phyloP scores from a whole-genome alignment of 148 eudicot genomes.

The Rhododendron mucronatum region DNA sequence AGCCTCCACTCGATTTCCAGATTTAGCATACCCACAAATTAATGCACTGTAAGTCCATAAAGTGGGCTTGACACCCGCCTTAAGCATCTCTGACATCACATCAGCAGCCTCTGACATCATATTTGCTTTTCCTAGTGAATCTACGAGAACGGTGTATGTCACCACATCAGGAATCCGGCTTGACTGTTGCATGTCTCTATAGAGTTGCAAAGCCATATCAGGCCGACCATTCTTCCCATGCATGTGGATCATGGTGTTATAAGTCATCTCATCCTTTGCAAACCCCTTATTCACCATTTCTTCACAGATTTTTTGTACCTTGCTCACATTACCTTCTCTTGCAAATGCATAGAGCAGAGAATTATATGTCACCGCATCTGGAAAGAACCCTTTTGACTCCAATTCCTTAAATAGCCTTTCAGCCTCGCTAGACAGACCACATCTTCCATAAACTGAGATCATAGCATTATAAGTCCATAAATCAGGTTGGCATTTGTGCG shows the following conservation, averaged over 20 bases:
- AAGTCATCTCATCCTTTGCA: slow-evolving; percentile 86
- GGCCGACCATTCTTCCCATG: slow-evolving; percentile 70
- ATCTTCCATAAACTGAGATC: slow-evolving; percentile 91
- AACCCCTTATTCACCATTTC: slow-evolving; percentile 87
- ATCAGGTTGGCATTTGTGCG: slow-evolving; percentile 80
- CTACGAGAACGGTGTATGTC: slow-evolving; percentile 84
- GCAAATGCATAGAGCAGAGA: slow-evolving; percentile 85
- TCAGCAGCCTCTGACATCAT: slow-evolving; percentile 75
- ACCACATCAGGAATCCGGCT: slow-evolving; percentile 84
- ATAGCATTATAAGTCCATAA: slow-evolving; percentile 98
- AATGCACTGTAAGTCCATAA: slow-evolving; percentile 85
- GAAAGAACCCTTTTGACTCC: slow-evolving; percentile 70
- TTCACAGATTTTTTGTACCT: slow-evolving; percentile 60
- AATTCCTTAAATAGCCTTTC: slow-evolving; percentile 58
- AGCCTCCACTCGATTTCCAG: slow-evolving; percentile 69
- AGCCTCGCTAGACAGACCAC: slow-evolving; percentile 70
- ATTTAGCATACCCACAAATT: slow-evolving; percentile 94
- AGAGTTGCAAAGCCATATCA: slow-evolving; percentile 64
- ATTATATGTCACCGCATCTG: slow-evolving; percentile 96
- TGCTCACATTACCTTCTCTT: slow-evolving; percentile 74
- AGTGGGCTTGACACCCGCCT: slow-evolving; percentile 70
- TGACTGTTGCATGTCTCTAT: slow-evolving; percentile 68
- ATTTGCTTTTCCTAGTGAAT: slow-evolving; percentile 84
- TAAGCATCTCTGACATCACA: slow-evolving; percentile 92
- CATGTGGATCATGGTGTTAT: slow-evolving; percentile 94